Evolutionary conservation across 2,329 filamentous ascomycete genomes (phyloP), one percentile per base, ranked within the genome.

Genomic region (Alternaria ventricosa): DNA sequence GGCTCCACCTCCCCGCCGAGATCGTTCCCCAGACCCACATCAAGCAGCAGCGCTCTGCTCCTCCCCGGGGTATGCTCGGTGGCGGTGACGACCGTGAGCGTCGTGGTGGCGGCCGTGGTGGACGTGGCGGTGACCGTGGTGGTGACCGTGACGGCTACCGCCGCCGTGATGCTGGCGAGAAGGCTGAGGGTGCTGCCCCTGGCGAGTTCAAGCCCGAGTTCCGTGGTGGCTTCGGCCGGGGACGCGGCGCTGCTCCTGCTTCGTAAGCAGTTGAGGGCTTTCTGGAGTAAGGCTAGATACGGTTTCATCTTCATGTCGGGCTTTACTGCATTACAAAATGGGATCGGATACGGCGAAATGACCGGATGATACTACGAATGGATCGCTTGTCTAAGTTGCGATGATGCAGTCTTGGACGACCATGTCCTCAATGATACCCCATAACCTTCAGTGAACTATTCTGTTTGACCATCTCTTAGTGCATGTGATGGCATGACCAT

Each of bases 1-100:
- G 96, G 96, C 94, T 99, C 79, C 96, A 99, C 87, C 92, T 99
- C 80, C 96, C 96, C 81, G 94, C 96, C 83, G 96, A 99, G 90
- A 97, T 99, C 82, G 96, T 99, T 76, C 96, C 96, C 78, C 94
- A 96, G 81, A 99, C 96, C 81, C 96, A 99, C 92, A 98, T 99
- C 88, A 99, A 99, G 93, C 94, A 97, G 89, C 94, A 97, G 89
- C 93, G 96, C 85, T 96, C 93, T 80, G 94, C 94, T 87, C 95
- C 95, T 85, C 95, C 96, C 82, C 94, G 96, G 81, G 96, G 96
- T 82, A 98, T 99, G 96, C 90, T 98, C 87, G 94, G 94, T 79
- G 76, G 76, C 79, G 77, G 77, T 65, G 89, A 90, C 74, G 94
- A 97, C 83, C 85, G 88, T 78, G 93, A 96, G 87, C 90, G 93